phyloP scores from a whole-genome alignment of 2,329 filamentous ascomycete genomes.

The Emericellopsis atlantica region DNA sequence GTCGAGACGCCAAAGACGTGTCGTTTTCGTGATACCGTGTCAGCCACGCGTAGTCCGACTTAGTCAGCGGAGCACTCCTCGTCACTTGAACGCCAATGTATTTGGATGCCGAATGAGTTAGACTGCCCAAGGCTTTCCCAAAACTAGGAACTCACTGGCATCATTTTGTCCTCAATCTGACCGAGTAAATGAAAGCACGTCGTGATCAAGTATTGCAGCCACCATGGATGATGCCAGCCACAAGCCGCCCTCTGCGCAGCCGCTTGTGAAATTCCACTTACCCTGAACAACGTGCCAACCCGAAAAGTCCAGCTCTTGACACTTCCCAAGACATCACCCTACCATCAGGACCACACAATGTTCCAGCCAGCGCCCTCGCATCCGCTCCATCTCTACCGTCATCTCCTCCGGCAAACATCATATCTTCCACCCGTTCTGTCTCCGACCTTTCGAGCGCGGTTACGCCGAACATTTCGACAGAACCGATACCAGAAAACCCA shows the following conservation, averaged over 20 bases:
- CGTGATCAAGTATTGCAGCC: too few species aligned
- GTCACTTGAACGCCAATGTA: too few species aligned
- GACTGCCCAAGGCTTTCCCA: too few species aligned
- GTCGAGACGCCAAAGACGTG: conserved; percentile 17
- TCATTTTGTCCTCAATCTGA: too few species aligned
- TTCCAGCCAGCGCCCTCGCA: neutral
- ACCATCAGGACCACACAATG: neutral
- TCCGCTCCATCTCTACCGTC: conserved; percentile 33
- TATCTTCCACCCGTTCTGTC: conserved; percentile 42
- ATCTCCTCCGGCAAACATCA: conserved; percentile 45
- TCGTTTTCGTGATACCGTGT: conserved; percentile 31
- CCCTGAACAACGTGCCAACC: too few species aligned
- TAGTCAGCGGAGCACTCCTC: too few species aligned
- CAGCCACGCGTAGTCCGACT: neutral
- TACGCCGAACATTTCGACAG: conserved; percentile 25
- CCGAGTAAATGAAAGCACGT: too few species aligned
- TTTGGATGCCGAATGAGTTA: too few species aligned
- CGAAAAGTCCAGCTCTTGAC: neutral
- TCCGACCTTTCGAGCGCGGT: conserved; percentile 10
- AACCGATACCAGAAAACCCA: conserved; percentile 16
- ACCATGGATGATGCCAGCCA: too few species aligned
- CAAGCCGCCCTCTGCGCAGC: too few species aligned
- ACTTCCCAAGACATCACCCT: neutral
- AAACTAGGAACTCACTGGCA: too few species aligned
- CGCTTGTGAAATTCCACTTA: too few species aligned